Base-by-base conservation (phyloP, 2,329 filamentous ascomycete genomes). In the Intubia oerlemansii region DNA sequence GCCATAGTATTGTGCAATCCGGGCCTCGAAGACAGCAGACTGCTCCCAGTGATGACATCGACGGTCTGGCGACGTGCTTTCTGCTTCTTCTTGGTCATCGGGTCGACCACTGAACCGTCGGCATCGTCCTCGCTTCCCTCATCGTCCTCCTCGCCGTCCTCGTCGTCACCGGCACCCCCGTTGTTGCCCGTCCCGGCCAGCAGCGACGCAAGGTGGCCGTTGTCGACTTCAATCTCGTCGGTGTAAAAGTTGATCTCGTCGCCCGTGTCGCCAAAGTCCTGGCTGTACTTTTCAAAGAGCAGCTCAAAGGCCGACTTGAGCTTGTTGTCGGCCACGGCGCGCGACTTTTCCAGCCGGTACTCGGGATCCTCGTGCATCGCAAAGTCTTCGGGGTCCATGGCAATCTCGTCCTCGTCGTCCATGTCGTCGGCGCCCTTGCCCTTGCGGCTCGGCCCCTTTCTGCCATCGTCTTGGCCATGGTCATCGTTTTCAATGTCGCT, bases 211-310 rank as follows among this genome's bases (percentile, higher is more conserved):
- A 93, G 47, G 51, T 95, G 88, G 0, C 88, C 85, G 56, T 92
- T 88, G 48, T 95, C 65, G 32, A 93, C 71, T n/a, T 91, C 61
- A 26, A 95, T 70, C 33, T 78, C 59, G 30, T 80, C 82, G 0
- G 78, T 85, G 28, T 59, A 57, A 32, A 92, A 57, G 47, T 95
- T 80, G 41, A 95, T 82, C 51, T 92, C 82, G 48, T 95, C 85
- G 30, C 75, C 82, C 28, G 85, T 61, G 5, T 72, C 76, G 2
- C 70, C 69, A 42, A 92, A 92, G 45, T 93, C 77, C 37, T 62
- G 71, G 30, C 63, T 71, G 46, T 91, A 93, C 48, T 91, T 93
- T 35, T 75, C 66, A 45, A 92, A 92, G 31, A 95, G 91, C 32
- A 66, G 57, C 44, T 92, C 82, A 46, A 91, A 88, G 5, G 70